Conservation (phyloP, 306 rosid species). For the Senna tora region DNA sequence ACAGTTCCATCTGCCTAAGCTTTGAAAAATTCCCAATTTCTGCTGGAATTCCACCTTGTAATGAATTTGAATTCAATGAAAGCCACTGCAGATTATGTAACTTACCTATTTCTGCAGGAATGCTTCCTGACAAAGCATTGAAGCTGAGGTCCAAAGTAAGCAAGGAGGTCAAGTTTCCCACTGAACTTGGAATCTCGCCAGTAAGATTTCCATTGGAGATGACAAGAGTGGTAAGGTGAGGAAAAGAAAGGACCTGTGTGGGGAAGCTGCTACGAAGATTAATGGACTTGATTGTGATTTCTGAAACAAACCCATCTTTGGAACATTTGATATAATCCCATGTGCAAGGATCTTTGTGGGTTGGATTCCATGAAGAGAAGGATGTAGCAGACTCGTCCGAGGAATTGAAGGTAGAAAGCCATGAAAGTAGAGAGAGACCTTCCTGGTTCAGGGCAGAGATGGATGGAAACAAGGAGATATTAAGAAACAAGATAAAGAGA, state of each 20-base stretch:
- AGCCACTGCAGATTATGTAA: constrained; percentile 55
- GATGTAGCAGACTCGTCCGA: constrained; percentile 52
- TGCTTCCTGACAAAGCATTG: constrained; percentile 77
- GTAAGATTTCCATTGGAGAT: constrained; percentile 84
- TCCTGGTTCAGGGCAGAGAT: constrained; percentile 79
- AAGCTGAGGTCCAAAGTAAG: constrained; percentile 76
- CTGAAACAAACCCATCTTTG: constrained; percentile 58
- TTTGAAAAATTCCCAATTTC: constrained; percentile 79
- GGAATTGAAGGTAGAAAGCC: constrained; percentile 83
- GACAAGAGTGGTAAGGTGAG: constrained; percentile 62
- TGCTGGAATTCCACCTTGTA: constrained; percentile 66
- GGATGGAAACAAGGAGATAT: constrained; percentile 58
- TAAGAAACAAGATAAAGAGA: constrained; percentile 61
- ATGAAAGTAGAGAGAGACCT: constrained; percentile 84
- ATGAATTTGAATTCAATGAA: constrained; percentile 70
- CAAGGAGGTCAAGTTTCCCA: constrained; percentile 79
- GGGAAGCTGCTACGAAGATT: constrained; percentile 69
- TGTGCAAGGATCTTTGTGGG: constrained; percentile 70
- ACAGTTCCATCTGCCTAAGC: constrained; percentile 70
- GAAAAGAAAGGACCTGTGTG: constrained; percentile 61
- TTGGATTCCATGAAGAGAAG: constrained; percentile 86
- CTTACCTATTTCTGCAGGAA: constrained; percentile 70
- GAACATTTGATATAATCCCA: constrained; percentile 88
- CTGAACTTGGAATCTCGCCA: constrained; percentile 63
- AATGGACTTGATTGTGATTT: constrained; percentile 63